Conservation (phyloP, 2,329 filamentous ascomycete genomes). For the Aspergillus oerlinghausenensis region DNA sequence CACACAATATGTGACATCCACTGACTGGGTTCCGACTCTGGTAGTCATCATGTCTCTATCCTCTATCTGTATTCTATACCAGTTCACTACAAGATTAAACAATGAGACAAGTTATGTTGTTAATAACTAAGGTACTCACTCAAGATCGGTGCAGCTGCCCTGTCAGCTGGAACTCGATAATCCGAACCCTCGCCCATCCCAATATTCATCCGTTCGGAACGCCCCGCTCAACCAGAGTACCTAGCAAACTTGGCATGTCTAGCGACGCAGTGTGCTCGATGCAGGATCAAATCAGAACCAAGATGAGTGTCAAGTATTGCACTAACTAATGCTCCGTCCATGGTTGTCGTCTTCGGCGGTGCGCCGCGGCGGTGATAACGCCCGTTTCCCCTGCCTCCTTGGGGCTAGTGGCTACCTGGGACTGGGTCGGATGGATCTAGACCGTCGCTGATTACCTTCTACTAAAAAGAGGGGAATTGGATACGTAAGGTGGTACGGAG, state of each 20-base stretch:
- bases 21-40: background rate
- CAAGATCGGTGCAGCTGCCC: too few species aligned
- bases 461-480: background rate
- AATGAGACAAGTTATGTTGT: too few species aligned
- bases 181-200: background rate
- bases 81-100: too few species aligned
- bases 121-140: too few species aligned
- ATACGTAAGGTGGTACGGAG: background rate
- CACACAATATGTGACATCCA: too few species aligned
- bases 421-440: background rate
- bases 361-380: background rate
- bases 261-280: background rate
- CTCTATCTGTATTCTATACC: too few species aligned
- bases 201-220: background rate
- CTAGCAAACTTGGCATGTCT: background rate
- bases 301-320: background rate
- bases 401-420: background rate
- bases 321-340: background rate
- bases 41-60: too few species aligned
- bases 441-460: background rate
- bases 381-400: background rate
- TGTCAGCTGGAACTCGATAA: too few species aligned
- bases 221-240: background rate
- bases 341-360: background rate
- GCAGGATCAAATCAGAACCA: background rate